Conservation (phyloP, 1,284 basidiomycete species). For the Cutaneotrichosporon cutaneum region DNA sequence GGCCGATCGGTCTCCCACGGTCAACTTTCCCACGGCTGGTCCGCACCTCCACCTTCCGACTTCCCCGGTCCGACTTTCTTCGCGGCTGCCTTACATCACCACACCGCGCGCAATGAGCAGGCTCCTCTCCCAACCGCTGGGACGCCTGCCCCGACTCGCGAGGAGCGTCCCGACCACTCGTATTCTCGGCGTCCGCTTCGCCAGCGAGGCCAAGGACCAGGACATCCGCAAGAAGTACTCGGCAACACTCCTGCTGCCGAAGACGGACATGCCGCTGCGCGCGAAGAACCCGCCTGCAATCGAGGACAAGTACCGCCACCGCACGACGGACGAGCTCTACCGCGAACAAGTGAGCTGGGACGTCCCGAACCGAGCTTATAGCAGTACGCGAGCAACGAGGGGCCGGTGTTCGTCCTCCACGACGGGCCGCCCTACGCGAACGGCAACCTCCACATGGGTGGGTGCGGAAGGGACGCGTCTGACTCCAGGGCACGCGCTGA, state of each 20-base stretch:
- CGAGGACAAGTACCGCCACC: slow-evolving; percentile 59
- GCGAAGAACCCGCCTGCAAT: slow-evolving; percentile 67
- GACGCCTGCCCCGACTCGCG: neutral
- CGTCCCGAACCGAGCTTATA: neutral
- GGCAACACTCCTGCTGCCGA: slow-evolving; percentile 79
- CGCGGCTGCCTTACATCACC: neutral
- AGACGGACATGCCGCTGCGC: slow-evolving; percentile 76
- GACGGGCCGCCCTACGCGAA: slow-evolving; percentile 99
- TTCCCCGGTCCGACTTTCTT: slow-evolving; percentile 6
- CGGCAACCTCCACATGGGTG: slow-evolving; percentile 91
- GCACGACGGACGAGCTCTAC: slow-evolving; percentile 77
- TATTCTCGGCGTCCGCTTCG: neutral
- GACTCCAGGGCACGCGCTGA: slow-evolving; percentile 83
- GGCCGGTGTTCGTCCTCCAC: slow-evolving; percentile 72
- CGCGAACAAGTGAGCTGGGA: slow-evolving; percentile 66
- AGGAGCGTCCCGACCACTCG: neutral
- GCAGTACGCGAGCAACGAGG: slow-evolving; percentile 63
- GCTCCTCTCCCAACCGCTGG: slow-evolving; percentile 11
- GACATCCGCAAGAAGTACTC: slow-evolving; percentile 54
- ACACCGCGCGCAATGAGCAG: slow-evolving; percentile 17
- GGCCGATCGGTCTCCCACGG: neutral
- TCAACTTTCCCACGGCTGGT: slow-evolving; percentile 11
- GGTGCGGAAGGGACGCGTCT: slow-evolving; percentile 27
- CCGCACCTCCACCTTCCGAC: slow-evolving; percentile 7
- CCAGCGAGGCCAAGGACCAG: slow-evolving; percentile 5